Conservation (phyloP, 495 filamentous ascomycete genomes). For the Penicillium ochrochloron region DNA sequence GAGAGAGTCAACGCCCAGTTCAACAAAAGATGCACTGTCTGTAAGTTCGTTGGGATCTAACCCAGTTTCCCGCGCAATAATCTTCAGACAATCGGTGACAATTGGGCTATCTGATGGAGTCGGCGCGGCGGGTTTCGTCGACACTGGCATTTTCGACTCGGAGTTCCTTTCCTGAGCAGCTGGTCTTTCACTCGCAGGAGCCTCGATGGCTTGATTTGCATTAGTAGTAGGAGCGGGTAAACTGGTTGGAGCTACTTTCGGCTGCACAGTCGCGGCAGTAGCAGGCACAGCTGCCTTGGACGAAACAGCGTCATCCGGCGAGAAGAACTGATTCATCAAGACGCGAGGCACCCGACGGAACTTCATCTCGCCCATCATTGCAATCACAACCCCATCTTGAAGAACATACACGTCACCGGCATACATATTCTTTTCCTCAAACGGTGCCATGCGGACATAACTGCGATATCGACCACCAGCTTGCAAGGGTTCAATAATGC, state of each 20-base stretch:
- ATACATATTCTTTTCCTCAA: constrained; percentile 30
- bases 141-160: neutral
- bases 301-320: constrained; percentile 23
- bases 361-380: constrained; percentile 37
- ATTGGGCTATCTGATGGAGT: constrained; percentile 8
- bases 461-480: constrained; percentile 38
- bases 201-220: neutral
- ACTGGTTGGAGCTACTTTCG: neutral
- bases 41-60: constrained; percentile 15
- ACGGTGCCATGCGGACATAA: constrained; percentile 48
- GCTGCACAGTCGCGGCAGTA: neutral
- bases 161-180: neutral
- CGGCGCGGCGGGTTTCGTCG: neutral
- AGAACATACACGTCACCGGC: constrained; percentile 49
- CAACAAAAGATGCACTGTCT: constrained; percentile 16
- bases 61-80: constrained; percentile 22
- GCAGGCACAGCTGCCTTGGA: constrained; percentile 1
- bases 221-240: neutral
- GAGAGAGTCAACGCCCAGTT: constrained; percentile 35
- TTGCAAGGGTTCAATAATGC: constrained; percentile 33
- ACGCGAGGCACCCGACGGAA: constrained; percentile 40
- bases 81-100: constrained; percentile 4
- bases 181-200: neutral
- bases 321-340: constrained; percentile 42
- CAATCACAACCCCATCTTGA: constrained; percentile 38